A percentile compares a stretch with the other conserved stretches of the same genome.
Evolutionary conservation across 139 green algal genomes (phyloP).

Genomic region (Chlorella sp.): DNA sequence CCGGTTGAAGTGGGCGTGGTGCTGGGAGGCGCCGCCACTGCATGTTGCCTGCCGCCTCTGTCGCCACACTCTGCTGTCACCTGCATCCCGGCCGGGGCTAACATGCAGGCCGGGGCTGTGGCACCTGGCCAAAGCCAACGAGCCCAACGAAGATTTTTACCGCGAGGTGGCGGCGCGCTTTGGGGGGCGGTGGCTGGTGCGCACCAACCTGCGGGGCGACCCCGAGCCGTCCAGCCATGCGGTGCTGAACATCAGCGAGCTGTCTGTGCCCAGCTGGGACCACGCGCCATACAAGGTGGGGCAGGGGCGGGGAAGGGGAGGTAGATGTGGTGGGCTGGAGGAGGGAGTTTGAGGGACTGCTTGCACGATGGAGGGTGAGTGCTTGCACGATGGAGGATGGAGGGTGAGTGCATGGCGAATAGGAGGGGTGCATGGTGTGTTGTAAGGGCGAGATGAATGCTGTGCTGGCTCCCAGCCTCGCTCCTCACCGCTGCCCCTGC

Average conservation of each 20-base stretch:
- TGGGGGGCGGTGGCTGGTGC: conserved; percentile 17
- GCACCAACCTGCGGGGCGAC: conserved; percentile 8
- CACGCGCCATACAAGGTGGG: neutral
- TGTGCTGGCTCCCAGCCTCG: too few relatives aligned
- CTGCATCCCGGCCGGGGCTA: neutral
- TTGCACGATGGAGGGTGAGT: too few relatives aligned
- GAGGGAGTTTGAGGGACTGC: too few relatives aligned
- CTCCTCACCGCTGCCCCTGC: too few relatives aligned
- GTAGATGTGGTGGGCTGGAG: too few relatives aligned
- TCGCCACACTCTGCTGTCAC: neutral
- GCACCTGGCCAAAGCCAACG: conserved; percentile 12
- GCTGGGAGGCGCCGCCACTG: neutral
- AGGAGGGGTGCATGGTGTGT: too few relatives aligned
- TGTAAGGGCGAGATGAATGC: too few relatives aligned
- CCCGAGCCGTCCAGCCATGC: neutral
- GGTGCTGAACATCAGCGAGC: neutral
- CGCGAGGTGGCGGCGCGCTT: neutral
- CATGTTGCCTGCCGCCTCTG: neutral
- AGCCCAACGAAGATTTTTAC: conserved; percentile 4
- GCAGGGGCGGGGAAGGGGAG: too few relatives aligned
- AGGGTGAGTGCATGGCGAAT: too few relatives aligned
- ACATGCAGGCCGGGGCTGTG: conserved; percentile 9
- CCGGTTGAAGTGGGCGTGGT: neutral
- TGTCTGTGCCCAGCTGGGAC: neutral
- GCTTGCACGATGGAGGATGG: too few relatives aligned